Base-by-base conservation (phyloP, 163 green algal genomes). In the Chlorella variabilis region DNA sequence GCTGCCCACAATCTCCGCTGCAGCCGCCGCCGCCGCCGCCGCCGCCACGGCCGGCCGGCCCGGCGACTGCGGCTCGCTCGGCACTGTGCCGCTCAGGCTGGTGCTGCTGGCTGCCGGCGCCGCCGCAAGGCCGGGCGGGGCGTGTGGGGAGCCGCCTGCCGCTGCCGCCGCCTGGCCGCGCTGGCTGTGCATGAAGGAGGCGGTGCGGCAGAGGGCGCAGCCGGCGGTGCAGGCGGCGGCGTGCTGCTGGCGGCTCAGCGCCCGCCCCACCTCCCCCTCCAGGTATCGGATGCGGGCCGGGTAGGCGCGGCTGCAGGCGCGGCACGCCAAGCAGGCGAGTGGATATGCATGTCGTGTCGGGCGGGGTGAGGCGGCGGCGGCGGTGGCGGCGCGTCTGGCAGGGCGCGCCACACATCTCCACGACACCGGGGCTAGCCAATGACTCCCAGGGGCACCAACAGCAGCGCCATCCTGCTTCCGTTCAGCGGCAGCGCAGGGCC, bases 131-230 rank as follows among this genome's bases (percentile, higher is more conserved):
- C 38, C 23, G 65, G 27, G 0, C 23, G 36, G 11, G 65, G 36
- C 13, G 68, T 38, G 41, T 48, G 45, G n/a, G 42, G 71, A 39
- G 1, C 73, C 33, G 59, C 41, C 0, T 34, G 25, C 20, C 73
- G 39, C 39, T 81, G 75, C 23, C 11, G 59, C 59, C 73, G 59
- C 41, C 58, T 81, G 27, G n/a, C 33, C 20, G 36, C 73, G 75
- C 20, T 20, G 59, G 2, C 56, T 29, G 2, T 71, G 58, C 38
- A 51, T 31, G 9, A 77, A 62, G 17, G 54, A 71, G 1, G 71
- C 66, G 3, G 78, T 51, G 25, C 61, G 36, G 69, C 80, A 86
- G 45, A 83, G 36, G n/a, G 61, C 23, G 68, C 81, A 89, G 29
- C 51, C 23, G 5, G 81, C 42, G 58, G 63, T 34, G 59, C 77